Conservation (phyloP, 129 eudicot species). For the Lactuca saligna region DNA sequence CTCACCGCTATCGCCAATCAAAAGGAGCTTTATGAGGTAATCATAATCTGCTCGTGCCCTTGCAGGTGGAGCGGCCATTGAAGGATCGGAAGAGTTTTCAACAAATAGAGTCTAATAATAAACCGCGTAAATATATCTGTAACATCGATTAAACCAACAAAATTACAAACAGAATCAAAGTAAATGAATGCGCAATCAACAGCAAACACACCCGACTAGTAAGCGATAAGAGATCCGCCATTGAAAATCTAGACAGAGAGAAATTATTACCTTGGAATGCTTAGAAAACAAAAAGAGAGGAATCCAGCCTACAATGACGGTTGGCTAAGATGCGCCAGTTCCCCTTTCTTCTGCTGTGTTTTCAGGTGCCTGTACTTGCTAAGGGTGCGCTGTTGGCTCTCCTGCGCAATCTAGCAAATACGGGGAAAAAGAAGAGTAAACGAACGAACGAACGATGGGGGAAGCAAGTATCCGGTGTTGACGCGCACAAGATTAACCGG, state of each 20-base stretch:
- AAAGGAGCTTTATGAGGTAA: constrained; percentile 82
- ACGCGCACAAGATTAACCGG: constrained; percentile 30
- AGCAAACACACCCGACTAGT: constrained; percentile 18
- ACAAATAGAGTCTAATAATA: constrained; percentile 17
- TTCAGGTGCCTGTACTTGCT: not conserved
- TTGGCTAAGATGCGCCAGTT: constrained; percentile 27
- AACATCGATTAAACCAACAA: constrained; percentile 11
- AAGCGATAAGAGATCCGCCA: constrained; percentile 24
- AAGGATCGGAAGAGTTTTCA: constrained; percentile 17
- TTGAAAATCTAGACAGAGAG: constrained; percentile 3
- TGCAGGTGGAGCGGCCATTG: constrained; percentile 86
- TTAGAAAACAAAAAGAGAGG: not conserved
- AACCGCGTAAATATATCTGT: constrained; percentile 23
- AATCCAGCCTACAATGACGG: constrained; percentile 17
- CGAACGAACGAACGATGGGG: constrained; percentile 19
- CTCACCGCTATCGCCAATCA: constrained; percentile 86
- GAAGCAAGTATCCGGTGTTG: constrained; percentile 32
- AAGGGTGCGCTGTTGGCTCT: constrained; percentile 18
- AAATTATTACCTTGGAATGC: constrained; percentile 17
- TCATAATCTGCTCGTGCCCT: constrained; percentile 80
- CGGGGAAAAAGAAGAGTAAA: constrained; percentile 6
- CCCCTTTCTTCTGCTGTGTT: not conserved
- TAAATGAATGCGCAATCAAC: constrained; percentile 7
- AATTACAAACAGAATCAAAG: constrained; percentile 16
- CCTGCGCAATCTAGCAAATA: constrained; percentile 28